These are phyloP conservation scores for Globomyces pollinis-pini DNA, from an alignment of 192 early-diverging fungal genomes.

Conservation along the genomic window DNA sequence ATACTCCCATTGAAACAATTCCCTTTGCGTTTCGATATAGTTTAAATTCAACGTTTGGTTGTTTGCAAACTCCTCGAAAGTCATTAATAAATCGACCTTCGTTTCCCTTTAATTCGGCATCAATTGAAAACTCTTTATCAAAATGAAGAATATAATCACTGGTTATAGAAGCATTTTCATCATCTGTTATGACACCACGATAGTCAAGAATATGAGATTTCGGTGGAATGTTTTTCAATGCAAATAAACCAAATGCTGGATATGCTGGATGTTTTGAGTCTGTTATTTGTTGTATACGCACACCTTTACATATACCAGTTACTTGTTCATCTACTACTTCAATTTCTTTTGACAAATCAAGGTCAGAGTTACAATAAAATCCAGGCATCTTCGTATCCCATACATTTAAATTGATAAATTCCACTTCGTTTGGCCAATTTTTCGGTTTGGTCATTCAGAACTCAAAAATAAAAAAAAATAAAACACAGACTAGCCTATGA, in stretches of 20 bases:
- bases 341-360: not conserved
- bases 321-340: not conserved
- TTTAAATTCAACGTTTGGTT: slow-evolving; percentile 37
- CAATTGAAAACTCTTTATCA: slow-evolving; percentile 15
- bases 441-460: not conserved
- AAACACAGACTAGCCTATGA: too few relatives aligned
- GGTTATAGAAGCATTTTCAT: not conserved
- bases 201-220: not conserved
- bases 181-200: not conserved
- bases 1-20: slow-evolving; percentile 34
- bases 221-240: not conserved
- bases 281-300: not conserved
- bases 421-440: not conserved
- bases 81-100: slow-evolving; percentile 44
- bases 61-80: slow-evolving; percentile 27
- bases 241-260: not conserved
- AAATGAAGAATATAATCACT: slow-evolving; percentile 12
- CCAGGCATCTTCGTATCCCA: not conserved
- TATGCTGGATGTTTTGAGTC: slow-evolving; percentile 13
- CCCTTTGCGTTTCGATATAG: slow-evolving; percentile 7
- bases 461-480: too few relatives aligned
- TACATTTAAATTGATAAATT: not conserved
- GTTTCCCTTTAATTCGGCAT: slow-evolving; percentile 32
- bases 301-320: not conserved
- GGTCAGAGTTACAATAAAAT: not conserved